Base-by-base conservation (phyloP, 495 filamentous ascomycete genomes). In the Stereocaulon alpinum region DNA sequence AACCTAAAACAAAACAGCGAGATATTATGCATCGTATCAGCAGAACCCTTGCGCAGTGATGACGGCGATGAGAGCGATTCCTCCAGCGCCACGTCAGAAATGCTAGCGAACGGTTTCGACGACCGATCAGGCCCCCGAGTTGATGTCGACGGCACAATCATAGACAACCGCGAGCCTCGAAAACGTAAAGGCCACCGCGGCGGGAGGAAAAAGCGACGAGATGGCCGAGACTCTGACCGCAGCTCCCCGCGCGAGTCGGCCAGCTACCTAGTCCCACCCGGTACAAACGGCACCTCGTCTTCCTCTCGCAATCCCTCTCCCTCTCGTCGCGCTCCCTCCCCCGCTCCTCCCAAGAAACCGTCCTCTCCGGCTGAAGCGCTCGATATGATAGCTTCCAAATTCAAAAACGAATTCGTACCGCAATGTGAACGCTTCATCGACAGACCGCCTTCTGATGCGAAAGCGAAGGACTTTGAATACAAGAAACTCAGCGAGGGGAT, bases 401-500 rank as follows among this genome's bases (percentile, higher is more conserved):
- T 95, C 65, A 80, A 81, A 44, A 74, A 72, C n/a, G 75, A 78
- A 55, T 76, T 92, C 56, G 63, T 85, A 7, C 89, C 90, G 2
- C 71, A 82, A 11, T 88, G 84, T 62, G 72, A 81, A 0, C 69
- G 80, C 40, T 96, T 85, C 70, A 75, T 81, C 27, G 66, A 74
- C 0, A 65, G 76, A 20, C 85, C 92, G 15, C 93, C 93, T 0
- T 65, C 64, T 4, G 90, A 96, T 27, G 64, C 69, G 20, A 86
- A 87, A 70, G 85, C 85, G 72, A 76, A 82, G 43, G 82, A 82
- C 20, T 86, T 87, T 43, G 86, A 92, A 63, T 84, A 96, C 61
- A 84, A 86, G 70, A 87, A 82, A 68, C 67, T 96, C 40, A 84
- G 80, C 30, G 93, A 96, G 76, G 88, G 83, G 4, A 86, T 96